Conservation (phyloP, 2,329 filamentous ascomycete species). For the Epichloe amarillans region DNA sequence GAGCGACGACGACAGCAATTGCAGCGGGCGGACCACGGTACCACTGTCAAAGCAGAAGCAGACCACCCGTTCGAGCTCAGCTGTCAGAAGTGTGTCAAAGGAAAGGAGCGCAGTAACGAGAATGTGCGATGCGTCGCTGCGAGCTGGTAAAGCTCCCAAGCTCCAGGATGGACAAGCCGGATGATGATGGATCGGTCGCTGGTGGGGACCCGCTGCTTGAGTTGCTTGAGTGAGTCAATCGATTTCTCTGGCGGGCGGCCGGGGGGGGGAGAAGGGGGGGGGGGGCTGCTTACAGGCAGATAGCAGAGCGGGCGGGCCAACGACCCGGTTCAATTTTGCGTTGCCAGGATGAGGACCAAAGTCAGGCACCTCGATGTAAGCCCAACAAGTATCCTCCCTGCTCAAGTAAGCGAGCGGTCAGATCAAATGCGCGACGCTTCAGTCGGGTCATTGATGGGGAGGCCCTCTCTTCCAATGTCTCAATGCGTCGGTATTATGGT, state of each 20-base stretch:
- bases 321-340: too few species aligned
- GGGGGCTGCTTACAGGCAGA: too few species aligned
- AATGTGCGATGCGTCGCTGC: background rate
- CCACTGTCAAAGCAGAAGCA: background rate
- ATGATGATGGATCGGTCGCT: background rate
- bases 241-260: too few species aligned
- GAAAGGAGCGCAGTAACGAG: background rate
- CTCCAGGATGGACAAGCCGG: slow-evolving; percentile 1
- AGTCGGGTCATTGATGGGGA: background rate
- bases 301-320: too few species aligned
- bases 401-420: slow-evolving; percentile 7
- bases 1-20: slow-evolving; percentile 2
- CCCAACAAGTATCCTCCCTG: slow-evolving; percentile 7
- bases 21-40: background rate
- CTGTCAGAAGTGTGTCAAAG: background rate
- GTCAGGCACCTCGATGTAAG: slow-evolving; percentile 11
- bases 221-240: too few species aligned
- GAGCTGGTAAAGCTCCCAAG: slow-evolving; percentile 6
- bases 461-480: background rate
- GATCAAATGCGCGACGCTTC: background rate
- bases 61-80: background rate
- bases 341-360: background rate
- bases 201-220: background rate
- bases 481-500: too few species aligned
- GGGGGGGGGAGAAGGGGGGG: too few species aligned